Evolutionary conservation across 345 rosid genomes (phyloP).

Genomic region (Dipteronia sinensis): DNA sequence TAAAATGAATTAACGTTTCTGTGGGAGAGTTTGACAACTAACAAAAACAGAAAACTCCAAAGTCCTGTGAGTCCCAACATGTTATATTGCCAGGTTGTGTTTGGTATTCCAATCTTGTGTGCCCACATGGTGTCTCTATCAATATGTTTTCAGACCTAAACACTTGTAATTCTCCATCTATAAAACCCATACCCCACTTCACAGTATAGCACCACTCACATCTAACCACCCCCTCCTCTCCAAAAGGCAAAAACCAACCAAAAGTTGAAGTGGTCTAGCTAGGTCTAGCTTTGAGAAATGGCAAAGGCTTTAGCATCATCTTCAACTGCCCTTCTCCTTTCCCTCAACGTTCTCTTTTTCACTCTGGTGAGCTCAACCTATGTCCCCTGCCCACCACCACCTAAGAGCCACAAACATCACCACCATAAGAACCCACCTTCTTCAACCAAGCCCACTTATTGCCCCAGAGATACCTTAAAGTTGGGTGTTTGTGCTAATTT

Average conservation of each 20-base stretch:
- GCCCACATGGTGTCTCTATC: constrained; percentile 24
- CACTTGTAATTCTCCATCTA: constrained; percentile 13
- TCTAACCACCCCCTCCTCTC: background rate
- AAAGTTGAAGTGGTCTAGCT: background rate
- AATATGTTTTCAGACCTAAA: background rate
- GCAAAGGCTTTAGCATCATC: constrained; percentile 48
- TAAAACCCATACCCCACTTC: constrained; percentile 28
- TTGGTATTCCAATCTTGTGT: background rate
- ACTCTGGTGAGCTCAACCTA: constrained; percentile 53
- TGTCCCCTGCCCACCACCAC: constrained; percentile 47
- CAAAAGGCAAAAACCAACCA: background rate
- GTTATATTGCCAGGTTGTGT: constrained; percentile 29
- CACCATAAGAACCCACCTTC: constrained; percentile 31
- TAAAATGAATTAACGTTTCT: background rate
- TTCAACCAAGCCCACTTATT: constrained; percentile 30
- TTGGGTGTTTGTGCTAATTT: constrained; percentile 61
- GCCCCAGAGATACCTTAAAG: constrained; percentile 77
- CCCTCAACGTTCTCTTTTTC: constrained; percentile 67
- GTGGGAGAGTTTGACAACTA: constrained; percentile 18
- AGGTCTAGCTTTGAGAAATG: constrained; percentile 21
- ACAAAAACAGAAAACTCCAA: constrained; percentile 23
- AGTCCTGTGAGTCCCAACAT: background rate
- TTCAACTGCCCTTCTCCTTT: constrained; percentile 46
- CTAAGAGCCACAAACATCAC: constrained; percentile 21
- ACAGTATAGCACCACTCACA: constrained; percentile 17